A percentile compares a stretch with the other conserved stretches of the same genome.
phyloP scores from a whole-genome alignment of 1,284 basidiomycete genomes.

The Mycena citricolor region DNA sequence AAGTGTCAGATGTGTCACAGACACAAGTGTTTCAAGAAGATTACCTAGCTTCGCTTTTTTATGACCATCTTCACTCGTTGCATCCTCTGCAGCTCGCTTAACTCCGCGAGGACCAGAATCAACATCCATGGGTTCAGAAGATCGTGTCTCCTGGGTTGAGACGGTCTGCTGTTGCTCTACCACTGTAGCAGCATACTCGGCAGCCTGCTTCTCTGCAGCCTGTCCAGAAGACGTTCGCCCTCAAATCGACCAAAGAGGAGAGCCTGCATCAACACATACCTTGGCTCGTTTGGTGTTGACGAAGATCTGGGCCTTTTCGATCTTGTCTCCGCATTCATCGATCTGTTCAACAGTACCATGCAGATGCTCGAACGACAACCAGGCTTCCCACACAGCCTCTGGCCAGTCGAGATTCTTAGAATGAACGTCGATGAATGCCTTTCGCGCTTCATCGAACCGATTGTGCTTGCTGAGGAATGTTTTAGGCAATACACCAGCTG shows the following conservation, averaged over 20 bases:
- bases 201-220: constrained; percentile 46
- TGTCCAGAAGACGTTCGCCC: not conserved
- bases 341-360: constrained; percentile 75
- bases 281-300: constrained; percentile 66
- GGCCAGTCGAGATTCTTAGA: constrained; percentile 86
- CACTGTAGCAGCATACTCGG: constrained; percentile 52
- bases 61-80: constrained; percentile 36
- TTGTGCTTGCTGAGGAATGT: constrained; percentile 48
- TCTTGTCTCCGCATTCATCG: constrained; percentile 63
- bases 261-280: constrained; percentile 42
- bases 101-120: constrained; percentile 44
- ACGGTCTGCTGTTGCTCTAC: too few species aligned
- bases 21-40: constrained; percentile 28
- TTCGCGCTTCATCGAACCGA: constrained; percentile 60
- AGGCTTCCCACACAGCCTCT: constrained; percentile 88
- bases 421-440: constrained; percentile 63
- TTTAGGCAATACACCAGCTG: constrained; percentile 5
- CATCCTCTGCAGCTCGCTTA: constrained; percentile 68
- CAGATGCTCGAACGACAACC: constrained; percentile 82
- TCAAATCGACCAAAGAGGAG: too few species aligned
- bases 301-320: constrained; percentile 66
- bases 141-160: too few species aligned
- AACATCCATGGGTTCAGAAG: constrained; percentile 51
- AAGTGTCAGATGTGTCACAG: constrained; percentile 15
- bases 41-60: constrained; percentile 66